phyloP scores from a whole-genome alignment of 2,329 filamentous ascomycete species.

The Venturia pyrina region DNA sequence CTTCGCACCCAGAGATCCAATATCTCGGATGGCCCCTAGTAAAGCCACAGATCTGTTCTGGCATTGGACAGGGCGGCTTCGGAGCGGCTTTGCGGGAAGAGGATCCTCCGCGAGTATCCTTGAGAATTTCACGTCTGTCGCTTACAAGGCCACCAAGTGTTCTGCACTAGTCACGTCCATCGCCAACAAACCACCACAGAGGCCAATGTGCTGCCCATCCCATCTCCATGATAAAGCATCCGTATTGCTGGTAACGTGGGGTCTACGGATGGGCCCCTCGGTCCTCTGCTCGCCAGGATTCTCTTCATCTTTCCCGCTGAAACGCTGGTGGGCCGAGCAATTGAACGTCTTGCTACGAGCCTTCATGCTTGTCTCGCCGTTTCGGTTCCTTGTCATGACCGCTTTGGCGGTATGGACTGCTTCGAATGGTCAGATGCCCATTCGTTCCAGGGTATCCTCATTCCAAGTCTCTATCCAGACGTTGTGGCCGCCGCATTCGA shows the following conservation, averaged over 20 bases:
- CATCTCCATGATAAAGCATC: neutral
- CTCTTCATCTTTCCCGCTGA: neutral
- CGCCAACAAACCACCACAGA: neutral
- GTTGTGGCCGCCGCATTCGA: neutral
- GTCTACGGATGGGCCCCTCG: neutral
- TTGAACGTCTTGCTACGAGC: no score
- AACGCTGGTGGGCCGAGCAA: neutral
- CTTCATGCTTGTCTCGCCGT: neutral
- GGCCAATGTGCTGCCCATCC: neutral
- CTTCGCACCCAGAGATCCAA: neutral
- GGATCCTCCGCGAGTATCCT: neutral
- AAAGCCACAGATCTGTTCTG: conserved; percentile 3
- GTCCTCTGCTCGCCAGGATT: neutral
- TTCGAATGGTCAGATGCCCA: neutral
- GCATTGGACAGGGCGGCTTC: neutral
- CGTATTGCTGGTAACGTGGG: neutral
- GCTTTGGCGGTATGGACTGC: neutral
- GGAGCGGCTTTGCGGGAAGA: conserved; percentile 5
- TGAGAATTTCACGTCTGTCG: neutral
- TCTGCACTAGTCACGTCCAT: neutral
- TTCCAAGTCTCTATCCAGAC: neutral
- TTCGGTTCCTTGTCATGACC: neutral
- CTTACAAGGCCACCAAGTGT: neutral
- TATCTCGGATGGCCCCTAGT: neutral
- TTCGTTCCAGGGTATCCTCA: neutral